Base-by-base conservation (phyloP, 2,329 filamentous ascomycete genomes). In the Cladosporium sp. region DNA sequence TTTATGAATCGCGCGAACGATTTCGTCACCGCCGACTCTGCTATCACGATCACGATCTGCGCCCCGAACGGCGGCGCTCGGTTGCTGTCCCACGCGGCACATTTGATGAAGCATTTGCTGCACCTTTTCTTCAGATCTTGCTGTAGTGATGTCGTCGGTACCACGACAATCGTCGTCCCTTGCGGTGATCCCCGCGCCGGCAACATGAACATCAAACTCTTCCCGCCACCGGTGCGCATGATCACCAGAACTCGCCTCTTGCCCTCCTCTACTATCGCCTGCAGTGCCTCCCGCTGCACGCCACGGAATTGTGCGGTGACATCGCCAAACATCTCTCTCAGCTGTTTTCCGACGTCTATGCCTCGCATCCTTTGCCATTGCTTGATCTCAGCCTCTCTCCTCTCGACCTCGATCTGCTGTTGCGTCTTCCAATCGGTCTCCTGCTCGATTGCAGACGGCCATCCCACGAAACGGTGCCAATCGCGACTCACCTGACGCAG, bases 181-280 rank as follows among this genome's bases (percentile, higher is more conserved):
- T 21, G 24, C 30, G 4, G 12, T 21, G 60, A 63, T 28, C 34
- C 41, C 11, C 6, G 8, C 26, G 58, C 58, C 28, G 36, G 58
- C 58, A 60, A 21, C 58, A 60, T 60, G 58, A 60, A 60, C n/a
- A 60, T 11, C 58, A 60, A 36, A 60, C 58, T 60, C 36, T 60
- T 60, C 24, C 58, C 41, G 26, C 52, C 28, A 32, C 54, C 26
- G n/a, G 34, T 60, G 5, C 58, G n/a, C 34, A 44, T 44, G 15
- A 60, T 24, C 12, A 60, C 14, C 8, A 60, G 15, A n/a, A 60
- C 58, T 30, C 58, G n/a, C 21, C 21, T 24, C n/a, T 60, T 41
- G 5, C 58, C 41, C 21, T 24, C 49, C 28, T 60, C 18, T 12
- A 44, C 28, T 14, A 60, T 60, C 36, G 36, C 32, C n/a, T 44